These are phyloP conservation scores for Daedalea quercina DNA, from an alignment of 768 basidiomycete species.

Conservation along the genomic window DNA sequence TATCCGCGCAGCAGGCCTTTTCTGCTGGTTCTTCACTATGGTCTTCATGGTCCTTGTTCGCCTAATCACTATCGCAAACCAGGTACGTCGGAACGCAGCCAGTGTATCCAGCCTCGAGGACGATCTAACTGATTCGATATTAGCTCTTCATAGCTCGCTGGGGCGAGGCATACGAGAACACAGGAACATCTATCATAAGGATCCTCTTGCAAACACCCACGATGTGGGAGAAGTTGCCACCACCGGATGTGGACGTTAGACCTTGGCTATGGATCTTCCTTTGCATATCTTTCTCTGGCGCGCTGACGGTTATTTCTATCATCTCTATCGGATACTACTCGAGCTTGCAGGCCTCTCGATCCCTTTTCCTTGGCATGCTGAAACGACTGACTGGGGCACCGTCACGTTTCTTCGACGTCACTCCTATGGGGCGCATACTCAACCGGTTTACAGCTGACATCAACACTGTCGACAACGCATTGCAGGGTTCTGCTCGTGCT, in stretches of 20 bases:
- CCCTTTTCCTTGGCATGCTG: constrained; percentile 50
- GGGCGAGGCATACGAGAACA: constrained; percentile 58
- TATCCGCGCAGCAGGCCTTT: constrained; percentile 51
- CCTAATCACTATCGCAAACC: constrained; percentile 47
- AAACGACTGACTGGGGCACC: constrained; percentile 54
- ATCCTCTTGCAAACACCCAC: not conserved
- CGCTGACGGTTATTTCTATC: constrained; percentile 43
- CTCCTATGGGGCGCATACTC: constrained; percentile 70
- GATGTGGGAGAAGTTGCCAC: constrained; percentile 44
- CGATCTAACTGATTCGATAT: not conserved
- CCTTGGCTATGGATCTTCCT: constrained; percentile 66
- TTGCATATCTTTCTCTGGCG: constrained; percentile 53
- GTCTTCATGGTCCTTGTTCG: constrained; percentile 48
- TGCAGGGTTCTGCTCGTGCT: constrained; percentile 47
- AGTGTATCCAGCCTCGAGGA: no score
- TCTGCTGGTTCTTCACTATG: constrained; percentile 49
- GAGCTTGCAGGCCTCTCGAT: constrained; percentile 58
- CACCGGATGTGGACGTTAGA: constrained; percentile 50
- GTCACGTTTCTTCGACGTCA: constrained; percentile 65
- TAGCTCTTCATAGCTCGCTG: constrained; percentile 63
- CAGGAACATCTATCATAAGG: constrained; percentile 4
- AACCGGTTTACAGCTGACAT: constrained; percentile 76
- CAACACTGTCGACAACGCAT: constrained; percentile 60
- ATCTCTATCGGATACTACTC: constrained; percentile 63
- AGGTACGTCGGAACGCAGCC: constrained; percentile 38